Evolutionary conservation across 2,329 filamentous ascomycete genomes (phyloP), one percentile per base, ranked within the genome.

Genomic region (Botryotinia globosa): DNA sequence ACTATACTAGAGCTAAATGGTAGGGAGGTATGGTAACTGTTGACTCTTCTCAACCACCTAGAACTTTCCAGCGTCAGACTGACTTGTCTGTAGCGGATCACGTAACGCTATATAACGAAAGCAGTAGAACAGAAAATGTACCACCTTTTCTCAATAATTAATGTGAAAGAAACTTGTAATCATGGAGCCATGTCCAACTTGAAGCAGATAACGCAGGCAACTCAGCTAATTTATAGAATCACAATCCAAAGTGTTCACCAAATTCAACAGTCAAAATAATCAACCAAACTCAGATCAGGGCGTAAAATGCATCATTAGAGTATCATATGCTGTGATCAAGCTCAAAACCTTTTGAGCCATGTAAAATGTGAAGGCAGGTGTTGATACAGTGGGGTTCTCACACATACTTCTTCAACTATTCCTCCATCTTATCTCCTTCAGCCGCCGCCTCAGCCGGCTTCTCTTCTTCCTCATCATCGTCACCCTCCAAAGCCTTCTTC

Each of bases 401-500:
- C 75, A 73, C 76, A 74, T 54, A 45, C 37, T 63, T 63, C 48
- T 59, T 67, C 67, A 68, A 82, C 83, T 91, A 97, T 83, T 96
- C 93, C 85, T 97, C 92, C 94, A 97, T 97, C 87, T 93, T 94
- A 80, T 94, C 92, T 44, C 81, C 83, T 78, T 88, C 88, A 16
- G 88, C 86, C 78, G 88, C 92, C 37, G 81, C 83, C 78, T 88
- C 88, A 16, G 88, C 86, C 78, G 88, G 85, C 81, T 88, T 86
- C 74, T 87, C 85, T 25, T 96, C 92, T 59, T 95, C 93, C 18
- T 91, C 89, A 73, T 92, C 91, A 75, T 97, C 94, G 37, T 97
- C 94, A 42, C 90, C 92, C 79, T 97, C 94, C 78, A 97, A 85
- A 70, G 92, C 90, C 83, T 93, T 94, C 89, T 96, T 97, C 69